phyloP scores from a whole-genome alignment of 2,329 filamentous ascomycete genomes.

The Trichoderma aggressivum region DNA sequence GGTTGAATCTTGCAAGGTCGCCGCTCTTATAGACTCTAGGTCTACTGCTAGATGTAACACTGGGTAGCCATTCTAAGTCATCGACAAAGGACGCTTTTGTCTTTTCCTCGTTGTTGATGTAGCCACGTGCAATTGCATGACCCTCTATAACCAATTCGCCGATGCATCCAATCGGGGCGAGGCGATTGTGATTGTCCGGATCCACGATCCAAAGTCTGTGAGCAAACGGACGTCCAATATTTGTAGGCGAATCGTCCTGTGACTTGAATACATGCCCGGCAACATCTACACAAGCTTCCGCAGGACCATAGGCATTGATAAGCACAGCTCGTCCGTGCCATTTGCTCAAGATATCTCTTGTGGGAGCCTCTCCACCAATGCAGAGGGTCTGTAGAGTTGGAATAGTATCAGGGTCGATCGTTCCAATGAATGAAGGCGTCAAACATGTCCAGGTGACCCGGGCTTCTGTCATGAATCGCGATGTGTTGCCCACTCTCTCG shows the following conservation, averaged over 20 bases:
- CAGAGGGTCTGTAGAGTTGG: background rate
- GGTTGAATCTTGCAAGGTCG: conserved; percentile 9
- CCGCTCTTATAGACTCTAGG: conserved; percentile 10
- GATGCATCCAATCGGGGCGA: conserved; percentile 21
- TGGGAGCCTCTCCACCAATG: background rate
- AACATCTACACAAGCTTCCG: conserved; percentile 8
- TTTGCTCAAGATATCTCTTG: background rate
- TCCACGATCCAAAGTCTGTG: conserved; percentile 21
- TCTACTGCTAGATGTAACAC: background rate
- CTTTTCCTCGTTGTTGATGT: conserved; percentile 18
- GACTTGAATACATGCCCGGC: background rate
- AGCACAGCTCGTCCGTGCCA: conserved; percentile 11
- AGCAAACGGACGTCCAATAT: conserved; percentile 12
- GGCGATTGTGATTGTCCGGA: conserved; percentile 15
- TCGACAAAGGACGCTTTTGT: conserved; percentile 11
- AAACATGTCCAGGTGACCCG: conserved; percentile 9
- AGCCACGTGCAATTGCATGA: conserved; percentile 22
- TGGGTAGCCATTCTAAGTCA: conserved; percentile 1
- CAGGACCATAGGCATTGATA: conserved; percentile 19
- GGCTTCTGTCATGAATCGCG: background rate
- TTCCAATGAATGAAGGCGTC: conserved; percentile 20
- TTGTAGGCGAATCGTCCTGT: background rate
- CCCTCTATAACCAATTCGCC: conserved; percentile 26
- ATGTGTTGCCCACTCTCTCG: conserved; percentile 18
- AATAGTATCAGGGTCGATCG: background rate